Base-by-base conservation (phyloP, 2,329 filamentous ascomycete genomes). In the Dichotomopilus funicola region DNA sequence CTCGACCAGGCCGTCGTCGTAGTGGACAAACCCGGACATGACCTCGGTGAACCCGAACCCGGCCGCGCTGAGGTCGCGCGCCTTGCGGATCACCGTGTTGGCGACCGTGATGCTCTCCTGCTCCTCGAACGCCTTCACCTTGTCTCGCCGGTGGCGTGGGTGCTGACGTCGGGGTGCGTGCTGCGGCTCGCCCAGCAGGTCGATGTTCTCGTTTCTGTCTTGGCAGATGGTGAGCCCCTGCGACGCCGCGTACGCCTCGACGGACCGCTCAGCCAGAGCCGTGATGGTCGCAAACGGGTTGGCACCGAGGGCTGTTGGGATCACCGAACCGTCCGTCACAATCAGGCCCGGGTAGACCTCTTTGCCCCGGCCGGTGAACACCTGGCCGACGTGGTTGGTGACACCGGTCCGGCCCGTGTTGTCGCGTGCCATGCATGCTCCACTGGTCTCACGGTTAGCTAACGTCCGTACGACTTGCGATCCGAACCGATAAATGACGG, bases 221-320 rank as follows among this genome's bases (percentile, higher is more conserved):
- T 69, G 67, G 55, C 76, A 73, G 51, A 85, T 77, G 5, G 55
- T 58, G 9, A 83, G 70, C 0, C 63, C 62, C 6, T 72, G 63
- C 7, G 70, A 68, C 51, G 69, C 60, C 2, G 76, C 73, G 50
- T 79, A 78, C 5, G 74, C 65, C 51, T 81, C 78, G 6, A 87
- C 76, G 0, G 80, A 79, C 8, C 85, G 74, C 68, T 88, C 85
- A 0, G 85, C 83, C 19, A 89, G 75, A 2, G 85, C 85, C 0
- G 83, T 79, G 60, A 88, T 88, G 1, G 85, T 88, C 1, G 85
- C 85, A 51, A 86, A 78, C 0, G 85, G 85, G 63, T 88, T 88
- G 3, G 83, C 81, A 11, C 83, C 78, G 2, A 88, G 71, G 0
- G 85, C 78, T 6, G 78, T 77, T 0, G 85, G 85, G 12, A 88